Evolutionary conservation across 164 flowering plant species (phyloP), one percentile per base, ranked within the genome.

Genomic region (Cinnamomum micranthum): DNA sequence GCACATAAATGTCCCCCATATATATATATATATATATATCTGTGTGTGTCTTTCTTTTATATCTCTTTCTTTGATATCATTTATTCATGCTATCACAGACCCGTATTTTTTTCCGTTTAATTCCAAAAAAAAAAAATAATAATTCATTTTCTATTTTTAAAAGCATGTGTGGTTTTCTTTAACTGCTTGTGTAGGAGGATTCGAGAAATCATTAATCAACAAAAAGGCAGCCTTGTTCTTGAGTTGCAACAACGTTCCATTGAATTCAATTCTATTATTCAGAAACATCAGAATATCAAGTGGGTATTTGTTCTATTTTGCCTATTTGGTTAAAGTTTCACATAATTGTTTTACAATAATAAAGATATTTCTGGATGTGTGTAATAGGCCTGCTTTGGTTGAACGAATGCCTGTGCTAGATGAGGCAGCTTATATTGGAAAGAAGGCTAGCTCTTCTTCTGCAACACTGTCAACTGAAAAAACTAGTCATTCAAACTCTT

Each of bases 361-460:
- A 15, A 20, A n/a, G 68, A n/a, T n/a, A 70, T 71, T 80, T 64
- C 68, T 77, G 51, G 68, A 68, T 67, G 77, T 70, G 31, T 74
- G 60, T 72, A 84, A 74, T 87, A 96, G 99, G 82, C 81, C 94
- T 79, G 77, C 87, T 6, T 84, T 96, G 83, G 86, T 94, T 73
- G 99, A 96, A 82, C 86, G 94, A 77, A 96, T 96, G 98, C 98
- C 98, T n/a, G 97, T 91, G 78, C 85, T 94, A 71, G 99, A 96
- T 83, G 99, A 96, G 83, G 87, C 98, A 78, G 86, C 93, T 70
- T 90, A 87, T 75, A 86, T 84, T 79, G 91, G 89, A 78, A 91
- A 86, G 80, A 92, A 85, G 77, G 86, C 92, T 73, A 94, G 94
- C 68, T 87, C 97, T 77, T 78, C 89, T 59, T 89, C 86, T 6